These are phyloP conservation scores for Epichloe glyceriae DNA, from an alignment of 2,329 filamentous ascomycete genomes.

Conservation along the genomic window DNA sequence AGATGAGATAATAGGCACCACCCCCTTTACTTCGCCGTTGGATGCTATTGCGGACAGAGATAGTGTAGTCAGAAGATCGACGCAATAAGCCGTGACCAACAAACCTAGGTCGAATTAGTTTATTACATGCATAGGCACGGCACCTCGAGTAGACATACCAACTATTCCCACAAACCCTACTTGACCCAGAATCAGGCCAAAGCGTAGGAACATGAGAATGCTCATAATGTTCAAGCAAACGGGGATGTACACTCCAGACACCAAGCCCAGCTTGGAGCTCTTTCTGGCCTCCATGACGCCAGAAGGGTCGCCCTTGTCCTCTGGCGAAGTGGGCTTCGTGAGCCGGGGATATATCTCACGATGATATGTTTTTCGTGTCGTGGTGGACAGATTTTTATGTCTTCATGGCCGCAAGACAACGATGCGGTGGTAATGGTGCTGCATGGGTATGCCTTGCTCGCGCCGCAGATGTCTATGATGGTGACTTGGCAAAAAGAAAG, in stretches of 20 bases:
- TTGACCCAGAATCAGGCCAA: constrained; percentile 73
- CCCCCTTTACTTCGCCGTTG: constrained; percentile 83
- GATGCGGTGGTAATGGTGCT: too few species aligned
- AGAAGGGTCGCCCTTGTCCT: constrained; percentile 5
- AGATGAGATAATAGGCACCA: constrained; percentile 82
- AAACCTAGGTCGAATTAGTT: constrained; percentile 36
- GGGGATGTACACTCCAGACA: constrained; percentile 73
- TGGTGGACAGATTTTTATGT: neutral
- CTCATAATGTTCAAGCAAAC: constrained; percentile 82
- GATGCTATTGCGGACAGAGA: constrained; percentile 82
- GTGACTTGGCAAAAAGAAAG: too few species aligned
- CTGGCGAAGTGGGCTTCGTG: constrained; percentile 8
- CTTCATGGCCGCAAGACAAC: neutral
- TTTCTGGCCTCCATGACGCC: constrained; percentile 24
- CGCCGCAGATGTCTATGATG: too few species aligned
- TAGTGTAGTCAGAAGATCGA: constrained; percentile 74
- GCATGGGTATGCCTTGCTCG: too few species aligned
- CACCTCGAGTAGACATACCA: constrained; percentile 32
- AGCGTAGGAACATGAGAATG: constrained; percentile 85
- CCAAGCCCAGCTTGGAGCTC: constrained; percentile 56
- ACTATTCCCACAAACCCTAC: constrained; percentile 69
- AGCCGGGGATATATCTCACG: neutral
- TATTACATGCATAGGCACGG: neutral
- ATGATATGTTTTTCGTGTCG: neutral
- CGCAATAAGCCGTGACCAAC: constrained; percentile 61